Evolutionary conservation across 1,284 basidiomycete species (phyloP).

Genomic region (Moniliella sp.): DNA sequence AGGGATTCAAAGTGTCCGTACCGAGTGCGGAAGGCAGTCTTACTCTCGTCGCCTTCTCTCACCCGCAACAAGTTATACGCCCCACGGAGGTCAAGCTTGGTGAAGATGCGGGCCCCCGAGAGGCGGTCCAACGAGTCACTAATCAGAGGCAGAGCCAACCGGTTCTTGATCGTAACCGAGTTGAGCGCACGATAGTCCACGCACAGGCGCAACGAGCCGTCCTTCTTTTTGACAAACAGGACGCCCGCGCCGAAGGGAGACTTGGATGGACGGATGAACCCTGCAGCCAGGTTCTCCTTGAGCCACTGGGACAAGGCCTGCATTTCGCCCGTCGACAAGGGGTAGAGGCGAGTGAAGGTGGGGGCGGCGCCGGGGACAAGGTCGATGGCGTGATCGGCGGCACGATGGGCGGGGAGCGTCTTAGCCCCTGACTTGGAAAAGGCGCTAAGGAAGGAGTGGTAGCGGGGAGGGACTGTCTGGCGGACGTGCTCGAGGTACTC

Average conservation of each 20-base stretch:
- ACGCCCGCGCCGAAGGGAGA: constrained; percentile 35
- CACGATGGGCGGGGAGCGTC: constrained; percentile 1
- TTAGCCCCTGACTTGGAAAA: constrained; percentile 1
- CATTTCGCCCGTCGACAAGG: constrained; percentile 1
- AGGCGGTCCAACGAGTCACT: constrained; percentile 34
- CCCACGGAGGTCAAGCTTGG: constrained; percentile 33
- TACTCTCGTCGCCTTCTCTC: constrained; percentile 33
- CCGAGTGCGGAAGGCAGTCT: constrained; percentile 11
- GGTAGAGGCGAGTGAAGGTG: constrained; percentile 1
- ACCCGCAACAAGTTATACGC: constrained; percentile 35
- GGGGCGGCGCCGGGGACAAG: constrained; percentile 1
- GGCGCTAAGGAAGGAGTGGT: neutral
- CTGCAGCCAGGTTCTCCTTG: constrained; percentile 1
- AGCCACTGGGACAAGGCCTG: constrained; percentile 1
- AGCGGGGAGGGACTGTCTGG: neutral
- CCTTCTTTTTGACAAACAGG: constrained; percentile 40
- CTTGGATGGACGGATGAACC: constrained; percentile 3
- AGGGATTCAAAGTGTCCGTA: constrained; percentile 3
- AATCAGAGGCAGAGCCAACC: constrained; percentile 34
- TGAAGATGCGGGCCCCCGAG: constrained; percentile 26
- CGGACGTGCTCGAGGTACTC: too few species aligned
- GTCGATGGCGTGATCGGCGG: constrained; percentile 1
- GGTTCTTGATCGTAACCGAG: constrained; percentile 34
- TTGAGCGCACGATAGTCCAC: constrained; percentile 39
- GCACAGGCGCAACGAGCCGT: constrained; percentile 35